Evolutionary conservation across 2,329 filamentous ascomycete genomes (phyloP), one percentile per base, ranked within the genome.

Genomic region (Trematosphaeria pertusa): DNA sequence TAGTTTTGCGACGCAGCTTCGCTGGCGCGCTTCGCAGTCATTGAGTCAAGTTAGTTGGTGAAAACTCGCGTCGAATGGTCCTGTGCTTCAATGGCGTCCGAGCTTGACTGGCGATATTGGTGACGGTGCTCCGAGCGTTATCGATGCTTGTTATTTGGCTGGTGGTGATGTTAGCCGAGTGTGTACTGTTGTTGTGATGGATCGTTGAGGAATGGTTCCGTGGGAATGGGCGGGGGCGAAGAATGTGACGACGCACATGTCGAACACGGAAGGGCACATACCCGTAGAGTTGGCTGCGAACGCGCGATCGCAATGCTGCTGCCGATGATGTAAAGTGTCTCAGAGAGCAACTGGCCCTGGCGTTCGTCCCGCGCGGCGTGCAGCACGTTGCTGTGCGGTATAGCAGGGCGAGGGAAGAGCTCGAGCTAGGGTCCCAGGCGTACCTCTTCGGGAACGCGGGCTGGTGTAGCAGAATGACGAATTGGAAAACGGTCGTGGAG

Each of bases 201-300:
- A 48, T 34, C 43, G 43, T 49, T 42, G 50, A 62, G 62, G 59
- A 66, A 65, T 65, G 59, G 50, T 52, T 49, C 40, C 35, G 48
- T 48, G 48, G 53, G 52, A 56, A 57, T 47, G 48, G 48, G 21
- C 17, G 37, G 33, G 41, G 38, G 50, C 38, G 31, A 65, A 60
- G 62, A 67, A 67, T 67, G 65, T 48, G 56, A 58, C 59, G 49
- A 46, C 38, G 50, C 40, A 45, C 46, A 52, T 40, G 50, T n/a
- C 48, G 54, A 60, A 56, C 54, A 64, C 58, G 58, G 64, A 58
- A 62, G 62, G 50, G 45, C 36, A 56, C 58, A 18, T 67, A 67
- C 54, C 63, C 57, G 64, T 54, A 54, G 39, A 37, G 42, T 36
- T 24, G 21, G 18, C 10, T 32, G 28, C 49, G 49, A 48, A 43